Percentiles rank a stretch among this genome's conserved stretches.
These are phyloP conservation scores for Aspergillus thermomutatus DNA, from an alignment of 2,329 filamentous ascomycete genomes.

Conservation along the genomic window DNA sequence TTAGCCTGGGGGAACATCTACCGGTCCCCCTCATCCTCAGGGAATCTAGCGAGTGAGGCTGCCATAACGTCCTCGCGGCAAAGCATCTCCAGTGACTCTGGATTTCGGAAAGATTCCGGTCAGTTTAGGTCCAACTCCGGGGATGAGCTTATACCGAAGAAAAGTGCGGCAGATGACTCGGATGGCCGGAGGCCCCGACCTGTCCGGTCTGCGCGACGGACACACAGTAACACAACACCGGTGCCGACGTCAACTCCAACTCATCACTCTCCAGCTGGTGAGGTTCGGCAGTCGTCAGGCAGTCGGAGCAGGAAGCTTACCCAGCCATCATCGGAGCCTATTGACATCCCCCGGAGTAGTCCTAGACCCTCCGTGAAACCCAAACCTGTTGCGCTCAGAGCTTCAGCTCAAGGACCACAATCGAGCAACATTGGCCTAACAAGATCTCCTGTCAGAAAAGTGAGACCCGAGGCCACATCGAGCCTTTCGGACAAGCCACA, in stretches of 20 bases:
- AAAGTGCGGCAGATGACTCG: neutral
- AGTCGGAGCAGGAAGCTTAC: constrained; percentile 10
- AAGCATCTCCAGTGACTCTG: constrained; percentile 24
- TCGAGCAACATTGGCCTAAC: constrained; percentile 5
- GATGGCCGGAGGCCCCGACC: neutral
- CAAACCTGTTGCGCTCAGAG: constrained; percentile 34
- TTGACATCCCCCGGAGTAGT: constrained; percentile 18
- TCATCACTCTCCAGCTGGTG: constrained; percentile 2
- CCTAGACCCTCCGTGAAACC: constrained; percentile 34
- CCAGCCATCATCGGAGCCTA: constrained; percentile 16
- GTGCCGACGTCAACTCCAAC: constrained; percentile 6
- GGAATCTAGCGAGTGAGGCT: constrained; percentile 27
- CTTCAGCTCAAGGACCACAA: constrained; percentile 19
- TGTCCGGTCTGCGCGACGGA: neutral
- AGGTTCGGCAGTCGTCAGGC: constrained; percentile 2
- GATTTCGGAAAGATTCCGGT: constrained; percentile 22
- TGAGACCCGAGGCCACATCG: constrained; percentile 5
- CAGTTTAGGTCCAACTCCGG: constrained; percentile 11
- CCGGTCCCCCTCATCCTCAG: constrained; percentile 21
- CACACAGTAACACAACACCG: constrained; percentile 10
- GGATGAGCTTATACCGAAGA: constrained; percentile 4
- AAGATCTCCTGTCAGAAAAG: neutral
- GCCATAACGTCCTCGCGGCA: constrained; percentile 28
- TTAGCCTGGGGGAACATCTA: constrained; percentile 55
- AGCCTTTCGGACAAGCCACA: constrained; percentile 14